phyloP scores from a whole-genome alignment of 208 protist species.

The Leishmania arabica region DNA sequence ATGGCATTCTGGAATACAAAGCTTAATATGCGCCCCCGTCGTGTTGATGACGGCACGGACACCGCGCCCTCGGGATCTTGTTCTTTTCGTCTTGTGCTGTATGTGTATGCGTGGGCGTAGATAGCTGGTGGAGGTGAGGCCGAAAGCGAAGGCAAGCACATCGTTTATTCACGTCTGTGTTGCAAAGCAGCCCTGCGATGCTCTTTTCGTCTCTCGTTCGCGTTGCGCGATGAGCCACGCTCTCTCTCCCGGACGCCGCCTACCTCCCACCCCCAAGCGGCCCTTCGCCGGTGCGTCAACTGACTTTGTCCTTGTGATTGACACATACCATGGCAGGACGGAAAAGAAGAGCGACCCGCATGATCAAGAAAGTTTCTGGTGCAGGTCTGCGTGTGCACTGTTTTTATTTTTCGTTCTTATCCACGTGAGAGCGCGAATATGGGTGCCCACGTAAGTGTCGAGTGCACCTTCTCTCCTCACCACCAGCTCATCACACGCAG shows the following conservation, averaged over 20 bases:
- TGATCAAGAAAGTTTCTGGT: neutral
- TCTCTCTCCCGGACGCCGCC: neutral
- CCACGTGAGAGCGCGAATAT: neutral
- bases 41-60: neutral
- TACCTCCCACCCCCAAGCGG: neutral
- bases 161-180: neutral
- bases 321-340: neutral
- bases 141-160: neutral
- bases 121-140: neutral
- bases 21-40: neutral
- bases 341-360: neutral
- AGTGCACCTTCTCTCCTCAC: no score
- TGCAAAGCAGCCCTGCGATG: neutral
- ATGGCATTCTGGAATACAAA: conserved; percentile 45
- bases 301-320: neutral
- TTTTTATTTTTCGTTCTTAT: conserved; percentile 1
- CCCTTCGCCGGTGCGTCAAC: neutral
- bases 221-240: neutral
- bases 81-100: neutral
- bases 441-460: neutral
- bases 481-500: neutral
- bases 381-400: neutral
- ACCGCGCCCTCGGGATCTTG: neutral
- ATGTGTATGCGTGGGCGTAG: neutral
- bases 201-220: neutral